These are phyloP conservation scores for Salix udensis DNA, from an alignment of 345 rosid species.

Conservation along the genomic window DNA sequence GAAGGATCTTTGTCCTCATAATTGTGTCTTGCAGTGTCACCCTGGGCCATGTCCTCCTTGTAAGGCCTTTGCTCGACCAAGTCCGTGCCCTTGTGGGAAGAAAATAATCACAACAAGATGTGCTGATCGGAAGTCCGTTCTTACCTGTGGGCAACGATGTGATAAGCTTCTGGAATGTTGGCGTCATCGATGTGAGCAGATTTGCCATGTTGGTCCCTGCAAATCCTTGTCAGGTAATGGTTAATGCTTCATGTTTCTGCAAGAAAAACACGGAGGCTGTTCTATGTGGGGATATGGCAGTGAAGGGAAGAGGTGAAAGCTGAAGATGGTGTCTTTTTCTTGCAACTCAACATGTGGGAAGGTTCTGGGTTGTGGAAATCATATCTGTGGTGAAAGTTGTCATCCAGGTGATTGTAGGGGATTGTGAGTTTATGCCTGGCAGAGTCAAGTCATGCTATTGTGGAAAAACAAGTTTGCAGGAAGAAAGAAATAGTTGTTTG, in stretches of 20 bases:
- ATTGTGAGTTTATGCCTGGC: conserved; percentile 63
- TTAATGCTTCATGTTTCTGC: conserved; percentile 82
- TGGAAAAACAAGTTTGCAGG: conserved; percentile 68
- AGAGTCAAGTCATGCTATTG: conserved; percentile 70
- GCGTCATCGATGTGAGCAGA: conserved; percentile 65
- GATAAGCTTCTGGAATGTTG: conserved; percentile 69
- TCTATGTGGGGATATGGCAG: conserved; percentile 72
- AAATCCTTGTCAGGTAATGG: conserved; percentile 63
- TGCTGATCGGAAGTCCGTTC: conserved; percentile 65
- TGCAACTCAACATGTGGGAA: conserved; percentile 63
- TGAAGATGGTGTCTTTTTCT: conserved; percentile 73
- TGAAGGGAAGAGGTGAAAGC: conserved; percentile 69
- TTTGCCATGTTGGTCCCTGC: conserved; percentile 85
- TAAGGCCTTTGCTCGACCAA: conserved; percentile 86
- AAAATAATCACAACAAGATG: conserved; percentile 77
- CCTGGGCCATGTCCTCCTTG: conserved; percentile 99
- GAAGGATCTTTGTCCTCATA: conserved; percentile 80
- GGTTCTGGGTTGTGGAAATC: conserved; percentile 66
- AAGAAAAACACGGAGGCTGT: conserved; percentile 67
- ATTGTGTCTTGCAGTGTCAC: conserved; percentile 94
- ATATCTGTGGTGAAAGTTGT: conserved; percentile 57
- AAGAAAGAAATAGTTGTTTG: conserved; percentile 72
- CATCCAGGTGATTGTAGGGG: conserved; percentile 88
- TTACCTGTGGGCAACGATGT: conserved; percentile 74
- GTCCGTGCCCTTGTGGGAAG: conserved; percentile 82